These are phyloP conservation scores for Blastomyces silverae DNA, from an alignment of 2,329 filamentous ascomycete species.

Conservation along the genomic window DNA sequence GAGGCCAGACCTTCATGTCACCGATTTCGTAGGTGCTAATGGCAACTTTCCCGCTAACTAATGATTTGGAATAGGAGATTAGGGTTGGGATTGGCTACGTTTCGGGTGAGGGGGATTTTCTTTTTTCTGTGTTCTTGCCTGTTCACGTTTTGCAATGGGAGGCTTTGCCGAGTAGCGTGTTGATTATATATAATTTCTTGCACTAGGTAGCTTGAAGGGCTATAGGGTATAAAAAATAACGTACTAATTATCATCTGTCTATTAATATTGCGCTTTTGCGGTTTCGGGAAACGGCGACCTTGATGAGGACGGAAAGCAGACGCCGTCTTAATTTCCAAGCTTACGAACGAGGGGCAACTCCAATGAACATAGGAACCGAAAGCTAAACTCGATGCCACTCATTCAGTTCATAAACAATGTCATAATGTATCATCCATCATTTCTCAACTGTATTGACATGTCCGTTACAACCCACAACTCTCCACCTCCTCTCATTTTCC, in stretches of 20 bases:
- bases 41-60: not conserved
- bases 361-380: too few species aligned
- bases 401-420: slow-evolving; percentile 2
- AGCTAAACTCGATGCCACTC: not conserved
- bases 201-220: not conserved
- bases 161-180: too few species aligned
- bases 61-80: not conserved
- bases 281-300: not conserved
- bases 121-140: too few species aligned
- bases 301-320: not conserved
- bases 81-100: not conserved
- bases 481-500: slow-evolving; percentile 16
- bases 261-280: not conserved
- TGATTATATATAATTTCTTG: not conserved
- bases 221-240: not conserved
- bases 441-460: not conserved
- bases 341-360: not conserved
- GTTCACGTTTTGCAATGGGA: not conserved
- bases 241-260: not conserved
- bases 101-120: too few species aligned
- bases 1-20: not conserved
- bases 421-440: not conserved
- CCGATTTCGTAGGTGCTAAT: not conserved
- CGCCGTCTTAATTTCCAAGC: not conserved
- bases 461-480: slow-evolving; percentile 1